Percentiles rank a stretch among this genome's conserved stretches.
Evolutionary conservation across 2,329 filamentous ascomycete species (phyloP).

Genomic region (Aspergillus pseudoglaucus): DNA sequence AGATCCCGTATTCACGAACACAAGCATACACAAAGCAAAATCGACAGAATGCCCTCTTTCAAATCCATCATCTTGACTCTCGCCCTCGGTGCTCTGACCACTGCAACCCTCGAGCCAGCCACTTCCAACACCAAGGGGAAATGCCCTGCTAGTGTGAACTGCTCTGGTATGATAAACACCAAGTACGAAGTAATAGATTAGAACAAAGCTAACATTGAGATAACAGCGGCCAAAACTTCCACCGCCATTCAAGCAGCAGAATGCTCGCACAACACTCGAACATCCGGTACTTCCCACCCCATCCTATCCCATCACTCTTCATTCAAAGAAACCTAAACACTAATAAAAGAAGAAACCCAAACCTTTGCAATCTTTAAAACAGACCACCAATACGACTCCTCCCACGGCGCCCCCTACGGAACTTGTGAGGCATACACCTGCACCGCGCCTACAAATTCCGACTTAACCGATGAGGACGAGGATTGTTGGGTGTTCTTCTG

Average conservation of each 20-base stretch:
- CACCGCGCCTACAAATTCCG: constrained; percentile 22
- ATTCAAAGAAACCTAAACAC: background rate
- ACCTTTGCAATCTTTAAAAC: constrained; percentile 35
- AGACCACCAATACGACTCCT: constrained; percentile 41
- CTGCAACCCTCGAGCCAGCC: constrained; percentile 27
- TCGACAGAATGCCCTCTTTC: constrained; percentile 7
- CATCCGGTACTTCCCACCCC: constrained; percentile 9
- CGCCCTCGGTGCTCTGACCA: constrained; percentile 11
- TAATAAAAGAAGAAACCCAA: constrained; percentile 13
- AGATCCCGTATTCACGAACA: too few relatives aligned
- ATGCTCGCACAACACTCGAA: constrained; percentile 34
- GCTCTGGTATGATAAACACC: constrained; percentile 16
- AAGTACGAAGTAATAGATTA: background rate
- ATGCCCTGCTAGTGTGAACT: constrained; percentile 22
- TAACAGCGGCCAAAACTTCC: constrained; percentile 25
- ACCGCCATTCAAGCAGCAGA: constrained; percentile 34
- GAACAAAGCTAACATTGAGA: background rate
- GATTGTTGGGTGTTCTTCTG: constrained; percentile 42
- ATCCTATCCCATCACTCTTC: too few relatives aligned
- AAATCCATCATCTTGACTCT: constrained; percentile 7
- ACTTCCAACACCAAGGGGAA: constrained; percentile 33
- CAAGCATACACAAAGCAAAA: too few relatives aligned
- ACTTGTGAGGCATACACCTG: constrained; percentile 42
- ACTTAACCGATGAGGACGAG: constrained; percentile 22
- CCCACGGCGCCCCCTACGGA: constrained; percentile 43